These are phyloP conservation scores for Cystofilobasidium capitatum DNA, from an alignment of 768 basidiomycete species.

Conservation along the genomic window DNA sequence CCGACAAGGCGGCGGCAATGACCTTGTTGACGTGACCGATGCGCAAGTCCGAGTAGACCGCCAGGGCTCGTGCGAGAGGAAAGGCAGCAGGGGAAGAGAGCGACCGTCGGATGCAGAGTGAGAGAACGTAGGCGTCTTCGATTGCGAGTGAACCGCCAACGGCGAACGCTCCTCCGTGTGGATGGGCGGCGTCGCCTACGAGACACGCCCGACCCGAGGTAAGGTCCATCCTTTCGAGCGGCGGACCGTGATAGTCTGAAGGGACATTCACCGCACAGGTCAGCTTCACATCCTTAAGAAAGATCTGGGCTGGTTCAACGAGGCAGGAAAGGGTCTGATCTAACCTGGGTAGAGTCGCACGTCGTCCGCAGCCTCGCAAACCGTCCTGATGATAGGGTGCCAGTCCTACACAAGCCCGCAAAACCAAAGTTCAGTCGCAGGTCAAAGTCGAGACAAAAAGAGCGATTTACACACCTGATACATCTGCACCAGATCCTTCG, in stretches of 20 bases:
- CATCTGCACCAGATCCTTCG: not conserved
- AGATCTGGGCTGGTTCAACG: too few relatives aligned
- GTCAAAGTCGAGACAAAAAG: not conserved
- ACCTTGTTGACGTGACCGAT: not conserved
- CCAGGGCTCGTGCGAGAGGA: not conserved
- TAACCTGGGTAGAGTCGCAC: slow-evolving; percentile 1
- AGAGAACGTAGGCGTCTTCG: slow-evolving; percentile 16
- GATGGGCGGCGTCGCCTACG: slow-evolving; percentile 9
- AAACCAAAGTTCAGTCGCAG: not conserved
- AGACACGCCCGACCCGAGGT: not conserved
- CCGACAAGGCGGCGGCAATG: not conserved
- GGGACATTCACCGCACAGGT: too few relatives aligned
- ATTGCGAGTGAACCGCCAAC: slow-evolving; percentile 13
- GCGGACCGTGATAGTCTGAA: slow-evolving; percentile 3
- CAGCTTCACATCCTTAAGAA: too few relatives aligned
- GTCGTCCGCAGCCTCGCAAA: not conserved
- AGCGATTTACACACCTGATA: not conserved
- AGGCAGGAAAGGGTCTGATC: too few relatives aligned
- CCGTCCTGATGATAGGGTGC: slow-evolving; percentile 2
- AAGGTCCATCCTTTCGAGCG: not conserved
- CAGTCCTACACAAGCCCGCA: not conserved
- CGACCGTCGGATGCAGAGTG: not conserved
- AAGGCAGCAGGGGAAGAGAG: not conserved
- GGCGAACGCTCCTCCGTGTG: slow-evolving; percentile 13
- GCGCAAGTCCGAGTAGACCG: not conserved